These are phyloP conservation scores for Erodium moschatum DNA, from an alignment of 441 rosid species.

Conservation along the genomic window DNA sequence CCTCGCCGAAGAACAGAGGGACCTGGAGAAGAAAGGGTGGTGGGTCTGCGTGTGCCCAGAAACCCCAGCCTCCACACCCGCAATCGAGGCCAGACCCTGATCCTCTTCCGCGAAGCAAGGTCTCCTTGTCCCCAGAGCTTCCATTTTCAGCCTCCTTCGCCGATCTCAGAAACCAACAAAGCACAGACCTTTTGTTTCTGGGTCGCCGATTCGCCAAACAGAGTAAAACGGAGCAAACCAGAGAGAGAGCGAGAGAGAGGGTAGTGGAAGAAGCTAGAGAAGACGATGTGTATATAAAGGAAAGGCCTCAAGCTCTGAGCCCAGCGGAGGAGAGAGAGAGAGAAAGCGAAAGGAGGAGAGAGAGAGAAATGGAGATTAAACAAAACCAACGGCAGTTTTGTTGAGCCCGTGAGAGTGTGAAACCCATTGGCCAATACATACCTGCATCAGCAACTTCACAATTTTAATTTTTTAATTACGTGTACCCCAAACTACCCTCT, in stretches of 20 bases:
- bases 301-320: neutral
- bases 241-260: neutral
- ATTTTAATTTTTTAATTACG: neutral
- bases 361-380: too few species aligned
- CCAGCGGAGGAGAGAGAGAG: too few species aligned
- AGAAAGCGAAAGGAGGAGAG: too few species aligned
- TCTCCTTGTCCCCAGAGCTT: conserved; percentile 20
- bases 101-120: conserved; percentile 43
- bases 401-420: conserved; percentile 27
- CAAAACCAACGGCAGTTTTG: conserved; percentile 35
- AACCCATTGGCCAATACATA: conserved; percentile 40
- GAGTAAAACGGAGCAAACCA: neutral
- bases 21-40: conserved; percentile 28
- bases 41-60: conserved; percentile 24
- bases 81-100: conserved; percentile 49
- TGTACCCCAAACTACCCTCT: neutral
- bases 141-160: conserved; percentile 8
- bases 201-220: neutral
- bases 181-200: neutral
- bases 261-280: neutral
- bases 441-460: conserved; percentile 16
- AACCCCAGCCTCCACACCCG: conserved; percentile 44
- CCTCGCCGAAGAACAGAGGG: neutral
- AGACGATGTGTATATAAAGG: neutral
- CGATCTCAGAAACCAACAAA: neutral